Conservation (phyloP, 2,329 filamentous ascomycete species). For the Aureobasidium vineae region DNA sequence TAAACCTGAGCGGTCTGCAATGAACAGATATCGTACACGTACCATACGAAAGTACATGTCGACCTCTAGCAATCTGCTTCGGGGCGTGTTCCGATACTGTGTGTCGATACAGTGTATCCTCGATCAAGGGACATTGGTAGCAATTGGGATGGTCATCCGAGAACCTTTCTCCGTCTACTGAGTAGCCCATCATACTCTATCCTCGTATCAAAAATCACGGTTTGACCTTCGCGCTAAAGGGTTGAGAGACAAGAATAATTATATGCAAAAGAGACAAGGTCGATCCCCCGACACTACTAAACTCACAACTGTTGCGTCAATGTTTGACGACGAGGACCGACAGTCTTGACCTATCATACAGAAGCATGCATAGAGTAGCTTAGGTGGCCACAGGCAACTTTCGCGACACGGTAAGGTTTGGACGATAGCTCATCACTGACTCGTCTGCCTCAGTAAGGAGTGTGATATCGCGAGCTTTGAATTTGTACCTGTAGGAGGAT, state of each 20-base stretch:
- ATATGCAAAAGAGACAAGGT: background rate
- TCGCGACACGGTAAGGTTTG: constrained; percentile 6
- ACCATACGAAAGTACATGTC: background rate
- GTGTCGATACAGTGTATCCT: too few relatives aligned
- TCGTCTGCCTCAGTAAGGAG: background rate
- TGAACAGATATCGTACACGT: background rate
- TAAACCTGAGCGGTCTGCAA: background rate
- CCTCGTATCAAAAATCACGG: background rate
- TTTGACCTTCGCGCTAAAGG: background rate
- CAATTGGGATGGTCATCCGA: background rate
- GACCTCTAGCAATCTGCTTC: background rate
- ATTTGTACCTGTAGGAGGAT: background rate
- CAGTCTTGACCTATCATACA: background rate
- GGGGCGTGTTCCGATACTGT: background rate
- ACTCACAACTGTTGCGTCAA: background rate
- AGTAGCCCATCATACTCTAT: background rate
- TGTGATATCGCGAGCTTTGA: background rate
- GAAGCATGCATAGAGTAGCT: background rate
- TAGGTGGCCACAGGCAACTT: background rate
- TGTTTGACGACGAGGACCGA: constrained; percentile 1
- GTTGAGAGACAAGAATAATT: background rate
- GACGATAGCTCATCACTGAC: constrained; percentile 4
- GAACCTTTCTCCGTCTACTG: background rate
- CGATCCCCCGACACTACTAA: background rate
- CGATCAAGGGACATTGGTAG: background rate